phyloP scores from a whole-genome alignment of 2,329 filamentous ascomycete genomes.

The Aspergillus brunneoviolaceus region DNA sequence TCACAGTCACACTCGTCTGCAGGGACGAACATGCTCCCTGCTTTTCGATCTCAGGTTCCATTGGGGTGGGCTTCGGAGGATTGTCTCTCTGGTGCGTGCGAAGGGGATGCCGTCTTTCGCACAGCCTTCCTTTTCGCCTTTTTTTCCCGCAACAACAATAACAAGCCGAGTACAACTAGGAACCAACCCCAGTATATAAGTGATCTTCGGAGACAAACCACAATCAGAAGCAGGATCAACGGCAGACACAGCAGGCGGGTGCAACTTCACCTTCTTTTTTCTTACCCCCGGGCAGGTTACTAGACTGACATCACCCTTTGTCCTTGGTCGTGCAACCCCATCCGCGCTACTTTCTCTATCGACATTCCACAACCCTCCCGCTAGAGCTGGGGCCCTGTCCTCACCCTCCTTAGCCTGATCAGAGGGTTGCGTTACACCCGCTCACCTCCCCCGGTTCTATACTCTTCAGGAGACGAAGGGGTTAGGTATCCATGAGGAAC shows the following conservation, averaged over 20 bases:
- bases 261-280: neutral
- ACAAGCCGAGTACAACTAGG: constrained; percentile 1
- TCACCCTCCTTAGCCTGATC: neutral
- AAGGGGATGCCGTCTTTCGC: neutral
- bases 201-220: neutral
- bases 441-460: neutral
- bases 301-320: constrained; percentile 20
- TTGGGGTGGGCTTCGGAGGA: constrained; percentile 5
- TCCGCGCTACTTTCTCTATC: constrained; percentile 15
- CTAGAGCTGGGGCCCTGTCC: constrained; percentile 6
- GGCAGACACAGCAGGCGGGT: neutral
- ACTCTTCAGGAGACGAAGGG: neutral
- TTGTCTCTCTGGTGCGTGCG: neutral
- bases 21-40: constrained; percentile 24
- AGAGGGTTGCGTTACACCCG: neutral
- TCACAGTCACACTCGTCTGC: constrained; percentile 20
- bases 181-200: constrained; percentile 13
- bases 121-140: neutral
- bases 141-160: neutral
- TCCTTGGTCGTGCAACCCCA: constrained; percentile 12
- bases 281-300: neutral
- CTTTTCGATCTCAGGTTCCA: constrained; percentile 29
- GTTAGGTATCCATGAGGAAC: neutral
- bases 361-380: constrained; percentile 18
- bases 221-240: neutral